These are phyloP conservation scores for Arthonia radiata DNA, from an alignment of 495 filamentous ascomycete species.

Conservation along the genomic window DNA sequence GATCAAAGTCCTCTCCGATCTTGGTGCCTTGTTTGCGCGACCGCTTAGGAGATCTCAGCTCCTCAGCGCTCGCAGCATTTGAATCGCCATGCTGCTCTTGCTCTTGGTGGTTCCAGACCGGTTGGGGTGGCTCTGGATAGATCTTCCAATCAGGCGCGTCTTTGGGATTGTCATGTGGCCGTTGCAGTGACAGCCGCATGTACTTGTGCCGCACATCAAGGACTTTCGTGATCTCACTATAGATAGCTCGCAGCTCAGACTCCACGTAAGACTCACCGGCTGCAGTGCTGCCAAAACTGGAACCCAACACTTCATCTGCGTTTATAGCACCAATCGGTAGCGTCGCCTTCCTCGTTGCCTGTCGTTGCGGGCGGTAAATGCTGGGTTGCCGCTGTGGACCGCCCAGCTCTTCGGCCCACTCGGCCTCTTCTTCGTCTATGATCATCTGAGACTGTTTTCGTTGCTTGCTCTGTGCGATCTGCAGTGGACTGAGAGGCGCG, in stretches of 20 bases:
- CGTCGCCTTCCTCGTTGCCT: too few species aligned
- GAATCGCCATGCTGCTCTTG: conserved; percentile 6
- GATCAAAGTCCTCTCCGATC: conserved; percentile 74
- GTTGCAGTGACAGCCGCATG: conserved; percentile 64
- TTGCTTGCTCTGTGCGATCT: too few species aligned
- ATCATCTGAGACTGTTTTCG: too few species aligned
- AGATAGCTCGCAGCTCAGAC: conserved; percentile 60
- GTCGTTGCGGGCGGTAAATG: too few species aligned
- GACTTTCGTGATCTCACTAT: conserved; percentile 62
- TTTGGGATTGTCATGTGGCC: conserved; percentile 57
- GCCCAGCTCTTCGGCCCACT: too few species aligned
- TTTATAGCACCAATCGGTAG: too few species aligned
- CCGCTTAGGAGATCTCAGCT: conserved; percentile 3
- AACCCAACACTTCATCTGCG: too few species aligned
- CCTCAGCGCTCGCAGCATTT: not conserved
- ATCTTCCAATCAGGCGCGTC: conserved; percentile 66
- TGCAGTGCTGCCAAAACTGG: too few species aligned
- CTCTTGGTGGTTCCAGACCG: conserved; percentile 58
- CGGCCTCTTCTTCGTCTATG: too few species aligned
- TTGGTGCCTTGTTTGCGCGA: conserved; percentile 65
- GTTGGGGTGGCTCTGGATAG: conserved; percentile 75
- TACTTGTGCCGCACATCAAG: conserved; percentile 75
- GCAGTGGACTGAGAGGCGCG: too few species aligned
- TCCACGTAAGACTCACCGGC: conserved; percentile 45
- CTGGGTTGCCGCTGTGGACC: too few species aligned